Base-by-base conservation (phyloP, 768 basidiomycete species). In the Boletus sp. region DNA sequence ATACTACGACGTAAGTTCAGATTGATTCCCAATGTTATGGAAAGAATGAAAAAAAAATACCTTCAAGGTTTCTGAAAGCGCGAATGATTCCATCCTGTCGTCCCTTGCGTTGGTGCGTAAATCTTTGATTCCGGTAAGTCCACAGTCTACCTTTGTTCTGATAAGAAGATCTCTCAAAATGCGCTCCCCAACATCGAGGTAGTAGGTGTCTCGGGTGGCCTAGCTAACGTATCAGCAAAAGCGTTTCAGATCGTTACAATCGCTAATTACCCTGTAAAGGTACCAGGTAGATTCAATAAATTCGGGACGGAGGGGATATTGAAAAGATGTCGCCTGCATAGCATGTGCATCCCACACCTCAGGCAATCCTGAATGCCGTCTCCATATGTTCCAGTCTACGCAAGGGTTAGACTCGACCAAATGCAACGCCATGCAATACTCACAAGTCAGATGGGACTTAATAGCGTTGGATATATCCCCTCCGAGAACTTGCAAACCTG, bases 231-330 rank as follows among this genome's bases (percentile, higher is more conserved):
- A 40, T 59, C 24, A 62, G 56, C 5, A 47, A 40, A 30, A 56
- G 44, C 10, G 18, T 17, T 45, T 35, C n/a, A 41, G 28, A 45
- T 24, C n/a, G 8, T 51, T 30, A 30, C 10, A 45, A 47, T 28
- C 6, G 17, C 35, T 24, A 71, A 83, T 59, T 63, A 90, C 92
- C 50, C 90, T 82, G 67, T 97, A 98, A 17, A 98, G 77, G 73
- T 95, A 97, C 87, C 94, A 95, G 6, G 93, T 99, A 20, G 91
- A 94, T 73, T 99, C 97, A 55, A 97, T 83, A 64, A 97, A 95
- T 73, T 99, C 96, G 57, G 92, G 92, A 52, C 92, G 79, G 55
- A 93, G 75, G 12, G 92, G 91, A 60, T 92, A 93, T 61, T 90
- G 88, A 64, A 83, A 77, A 28, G 89, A 85, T 7, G 88, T 90